Evolutionary conservation across 106 monocot species (phyloP), one percentile per base, ranked within the genome.

Genomic region (Acorus gramineus): DNA sequence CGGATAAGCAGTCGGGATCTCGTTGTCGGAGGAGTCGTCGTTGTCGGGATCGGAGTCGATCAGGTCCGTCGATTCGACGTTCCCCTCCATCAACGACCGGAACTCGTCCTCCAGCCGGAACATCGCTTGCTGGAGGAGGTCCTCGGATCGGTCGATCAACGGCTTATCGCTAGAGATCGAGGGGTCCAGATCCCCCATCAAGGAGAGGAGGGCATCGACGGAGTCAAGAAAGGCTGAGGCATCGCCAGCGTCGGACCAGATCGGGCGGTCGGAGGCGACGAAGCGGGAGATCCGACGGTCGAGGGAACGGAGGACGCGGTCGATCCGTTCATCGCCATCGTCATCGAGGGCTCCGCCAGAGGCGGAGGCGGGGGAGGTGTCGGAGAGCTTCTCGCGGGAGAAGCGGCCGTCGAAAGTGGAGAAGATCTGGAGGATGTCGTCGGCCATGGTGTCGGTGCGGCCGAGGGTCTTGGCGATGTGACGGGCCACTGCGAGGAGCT

Each of bases 41-140:
- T 75, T 81, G 46, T 64, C 75, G 2, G 8, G 75, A 14, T 76
- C 74, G 11, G 72, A 72, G 44, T 79, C 68, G 44, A 53, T 61
- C 14, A 65, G 8, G 42, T 52, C 11, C 11, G 12, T 65, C 65
- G 71, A 67, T 8, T 50, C 58, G 70, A 59, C 4, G 58, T 66
- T 49, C 52, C 69, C 70, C 6, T 87, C 82, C n/a, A 88, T 68
- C 3, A 98, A 74, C 42, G 74, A 50, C 7, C 79, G 73, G 77
- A 98, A 91, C 81, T 98, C 96, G 56, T 83, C 82, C 69, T 85
- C 80, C 9, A 98, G 77, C 11, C 90, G 87, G 28, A 81, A 52
- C 78, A 88, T 80, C 63, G 77, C 78, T 55, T 74, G 78, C 47
- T 79, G 80, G 57, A 98, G 72, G 49, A 98, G 83, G 11, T 85